Percentiles rank a stretch among this genome's conserved stretches.
These are phyloP conservation scores for Coemansia aciculifera DNA, from an alignment of 192 early-diverging fungal genomes.

Conservation along the genomic window DNA sequence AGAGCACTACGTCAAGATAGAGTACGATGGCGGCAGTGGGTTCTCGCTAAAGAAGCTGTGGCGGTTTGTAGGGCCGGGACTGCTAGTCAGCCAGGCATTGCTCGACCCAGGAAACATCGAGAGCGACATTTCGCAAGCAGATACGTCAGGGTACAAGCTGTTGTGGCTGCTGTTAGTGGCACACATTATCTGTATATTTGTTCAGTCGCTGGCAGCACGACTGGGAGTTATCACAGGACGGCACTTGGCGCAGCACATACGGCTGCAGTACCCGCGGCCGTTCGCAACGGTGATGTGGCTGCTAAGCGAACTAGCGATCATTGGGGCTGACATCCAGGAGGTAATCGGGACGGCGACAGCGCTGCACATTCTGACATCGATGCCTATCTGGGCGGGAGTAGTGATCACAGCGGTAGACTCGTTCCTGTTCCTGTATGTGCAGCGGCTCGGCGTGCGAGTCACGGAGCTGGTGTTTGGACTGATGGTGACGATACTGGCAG, in stretches of 20 bases:
- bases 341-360: conserved; percentile 91
- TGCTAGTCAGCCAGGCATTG: conserved; percentile 63
- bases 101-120: conserved; percentile 76
- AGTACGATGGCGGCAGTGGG: conserved; percentile 17
- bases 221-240: conserved; percentile 68
- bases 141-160: conserved; percentile 63
- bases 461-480: conserved; percentile 76
- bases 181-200: conserved; percentile 63
- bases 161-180: conserved; percentile 67
- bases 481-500: conserved; percentile 70
- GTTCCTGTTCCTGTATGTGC: conserved; percentile 71
- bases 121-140: conserved; percentile 66
- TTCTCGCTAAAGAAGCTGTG: conserved; percentile 64
- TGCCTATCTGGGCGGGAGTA: conserved; percentile 76
- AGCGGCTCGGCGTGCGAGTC: conserved; percentile 65
- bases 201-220: conserved; percentile 64
- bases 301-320: conserved; percentile 68
- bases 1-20: conserved; percentile 45
- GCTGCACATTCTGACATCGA: conserved; percentile 71
- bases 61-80: conserved; percentile 66
- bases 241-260: conserved; percentile 64
- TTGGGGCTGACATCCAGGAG: conserved; percentile 73
- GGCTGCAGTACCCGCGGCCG: conserved; percentile 54
- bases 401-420: conserved; percentile 82
- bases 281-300: conserved; percentile 58